Percentiles rank a stretch among this genome's conserved stretches.
These are phyloP conservation scores for Bolboschoenus planiculmis DNA, from an alignment of 176 grass and related monocot genomes.

Conservation along the genomic window DNA sequence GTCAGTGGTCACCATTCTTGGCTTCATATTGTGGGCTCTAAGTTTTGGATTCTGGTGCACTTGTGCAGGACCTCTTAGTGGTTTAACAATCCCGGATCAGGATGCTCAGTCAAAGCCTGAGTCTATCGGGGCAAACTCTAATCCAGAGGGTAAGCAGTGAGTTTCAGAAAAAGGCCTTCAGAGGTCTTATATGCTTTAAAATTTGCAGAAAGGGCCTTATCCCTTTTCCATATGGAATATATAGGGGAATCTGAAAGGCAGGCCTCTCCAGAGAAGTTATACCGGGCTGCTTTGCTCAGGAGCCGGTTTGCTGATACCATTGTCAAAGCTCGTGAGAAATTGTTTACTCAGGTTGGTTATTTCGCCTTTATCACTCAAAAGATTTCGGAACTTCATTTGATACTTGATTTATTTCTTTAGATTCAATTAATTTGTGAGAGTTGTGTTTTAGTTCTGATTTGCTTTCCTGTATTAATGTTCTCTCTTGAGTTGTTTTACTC, in stretches of 20 bases:
- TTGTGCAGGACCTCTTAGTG: conserved; percentile 40
- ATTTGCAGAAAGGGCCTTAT: conserved; percentile 46
- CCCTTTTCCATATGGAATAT: conserved; percentile 52
- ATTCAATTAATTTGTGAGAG: neutral
- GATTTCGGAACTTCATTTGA: neutral
- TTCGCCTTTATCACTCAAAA: neutral
- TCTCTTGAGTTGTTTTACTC: neutral
- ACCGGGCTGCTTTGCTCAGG: conserved; percentile 72
- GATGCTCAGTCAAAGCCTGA: conserved; percentile 45
- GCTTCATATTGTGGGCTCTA: conserved; percentile 1
- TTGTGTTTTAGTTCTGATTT: neutral
- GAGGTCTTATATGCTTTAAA: conserved; percentile 36
- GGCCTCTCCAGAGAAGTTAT: conserved; percentile 66
- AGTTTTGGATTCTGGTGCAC: neutral
- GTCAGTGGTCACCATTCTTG: neutral
- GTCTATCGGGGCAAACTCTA: conserved; percentile 22
- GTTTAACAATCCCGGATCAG: conserved; percentile 38
- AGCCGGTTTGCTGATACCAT: conserved; percentile 81
- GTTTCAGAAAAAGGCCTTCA: conserved; percentile 37
- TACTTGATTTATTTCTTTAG: neutral
- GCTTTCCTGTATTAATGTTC: neutral
- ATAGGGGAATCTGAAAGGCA: conserved; percentile 74
- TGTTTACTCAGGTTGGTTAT: conserved; percentile 57
- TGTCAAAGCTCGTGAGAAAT: conserved; percentile 71
- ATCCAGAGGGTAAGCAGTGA: conserved; percentile 90